Base-by-base conservation (phyloP, 371 early-diverging fungal genomes). In the Thermomucor indicae-seudaticae region DNA sequence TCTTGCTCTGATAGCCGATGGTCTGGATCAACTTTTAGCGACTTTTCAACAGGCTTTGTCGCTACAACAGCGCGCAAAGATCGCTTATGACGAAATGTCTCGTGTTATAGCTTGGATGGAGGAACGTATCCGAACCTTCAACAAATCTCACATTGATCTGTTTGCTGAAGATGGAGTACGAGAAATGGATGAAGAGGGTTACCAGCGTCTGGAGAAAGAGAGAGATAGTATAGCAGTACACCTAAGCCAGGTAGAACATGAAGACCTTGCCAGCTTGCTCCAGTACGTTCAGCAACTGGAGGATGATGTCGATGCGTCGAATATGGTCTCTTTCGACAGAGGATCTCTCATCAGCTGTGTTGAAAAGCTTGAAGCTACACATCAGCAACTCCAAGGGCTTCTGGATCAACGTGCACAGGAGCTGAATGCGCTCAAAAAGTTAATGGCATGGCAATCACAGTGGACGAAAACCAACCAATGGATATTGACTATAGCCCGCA, bases 181-280 rank as follows among this genome's bases (percentile, higher is more conserved):
- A 14, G 52, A 49, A 7, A 39, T 46, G 19, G 38, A 47, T 6
- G 49, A 55, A 10, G 51, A 49, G 1, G 60, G 64, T 17, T 38
- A 72, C 6, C 34, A 50, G 11, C 65, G 66, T 4, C 37, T 76
- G 10, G 77, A 76, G 57, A 76, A 76, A 37, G 77, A 76, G 39
- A 57, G 71, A 3, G 77, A 72, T 25, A 46, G 53, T 8, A 68
- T 65, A 23, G 60, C 57, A 1, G 38, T 51, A 12, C 55, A 67
- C 8, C 43, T 76, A 17, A 29, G 53, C 19, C 65, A 64, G 27
- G 51, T 72, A 30, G 73, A 70, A 56, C 54, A 65, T 14, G 73
- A 72, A 5, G 77, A 72, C 24, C 17, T 76, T 3, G 16, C 61
- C 7, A 59, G 57, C 12, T 31, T 70, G 3, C 47, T 61, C 19